Base-by-base conservation (phyloP, 768 basidiomycete genomes). In the Polyporus arcularius region DNA sequence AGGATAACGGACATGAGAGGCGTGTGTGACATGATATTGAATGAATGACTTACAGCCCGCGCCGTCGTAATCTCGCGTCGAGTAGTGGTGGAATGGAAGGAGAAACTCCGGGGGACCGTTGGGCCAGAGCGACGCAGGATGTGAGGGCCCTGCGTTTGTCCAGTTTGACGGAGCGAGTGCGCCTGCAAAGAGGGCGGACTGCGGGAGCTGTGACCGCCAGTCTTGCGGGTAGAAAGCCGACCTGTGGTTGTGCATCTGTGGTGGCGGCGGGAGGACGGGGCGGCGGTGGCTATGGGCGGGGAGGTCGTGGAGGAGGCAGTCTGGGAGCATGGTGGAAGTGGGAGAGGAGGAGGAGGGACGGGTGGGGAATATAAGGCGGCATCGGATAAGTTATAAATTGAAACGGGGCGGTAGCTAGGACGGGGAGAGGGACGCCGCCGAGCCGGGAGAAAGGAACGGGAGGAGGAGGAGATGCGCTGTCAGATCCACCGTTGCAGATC, bases 261-360 rank as follows among this genome's bases (percentile, higher is more conserved):
- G 57, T 4, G 53, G 60, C 15, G 58, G 64, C 4, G 57, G 45
- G 35, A 66, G 61, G 46, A 58, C 16, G 40, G 58, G 53, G 15
- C 45, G 26, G 28, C 38, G 43, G 43, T 59, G 62, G 42, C 55
- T 57, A 45, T 41, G 2, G 32, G 53, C 54, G 61, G 61, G 58
- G 65, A 58, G 64, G 66, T 68, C 61, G 64, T 62, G 59, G 58
- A 68, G 63, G 57, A 64, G 58, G 38, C 57, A 59, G 45, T 57
- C 68, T 65, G 57, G 39, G 61, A 63, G 58, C 66, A 74, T 75
- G 67, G 64, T 57, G 64, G 56, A 55, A 60, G 31, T 63, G 40
- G 43, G 52, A 63, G 39, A 46, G 46, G 51, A 55, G 50, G 58
- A 32, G 42, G 26, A 57, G 53, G 49, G 43, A 15, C 32, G 60